phyloP scores from a whole-genome alignment of 2,329 filamentous ascomycete species.

The Xylaria arbuscula region DNA sequence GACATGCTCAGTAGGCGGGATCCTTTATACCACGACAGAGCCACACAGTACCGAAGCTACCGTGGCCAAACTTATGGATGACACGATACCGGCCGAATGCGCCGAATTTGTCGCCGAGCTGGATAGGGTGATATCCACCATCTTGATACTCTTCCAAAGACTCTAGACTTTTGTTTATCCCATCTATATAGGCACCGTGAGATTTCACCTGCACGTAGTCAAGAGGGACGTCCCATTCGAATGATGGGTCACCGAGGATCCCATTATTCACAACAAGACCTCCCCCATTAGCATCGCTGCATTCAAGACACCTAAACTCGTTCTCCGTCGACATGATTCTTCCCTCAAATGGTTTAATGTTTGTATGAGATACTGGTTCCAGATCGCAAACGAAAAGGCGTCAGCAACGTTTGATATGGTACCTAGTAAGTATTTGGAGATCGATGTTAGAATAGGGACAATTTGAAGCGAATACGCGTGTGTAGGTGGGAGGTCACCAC shows the following conservation, averaged over 20 bases:
- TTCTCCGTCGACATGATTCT: background rate
- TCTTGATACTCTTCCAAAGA: background rate
- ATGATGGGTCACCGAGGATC: background rate
- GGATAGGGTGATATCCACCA: background rate
- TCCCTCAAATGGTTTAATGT: background rate
- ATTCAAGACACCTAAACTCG: background rate
- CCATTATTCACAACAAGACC: background rate
- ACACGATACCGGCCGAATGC: background rate
- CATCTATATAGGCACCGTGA: background rate
- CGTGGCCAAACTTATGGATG: background rate
- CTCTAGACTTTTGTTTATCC: background rate
- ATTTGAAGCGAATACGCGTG: too few relatives aligned
- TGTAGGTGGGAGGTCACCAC: too few relatives aligned
- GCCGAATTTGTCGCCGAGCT: background rate
- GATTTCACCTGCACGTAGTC: background rate
- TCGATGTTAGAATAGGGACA: too few relatives aligned
- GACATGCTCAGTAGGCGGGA: background rate
- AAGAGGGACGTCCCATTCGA: background rate
- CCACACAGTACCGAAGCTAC: background rate
- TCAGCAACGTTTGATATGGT: too few relatives aligned
- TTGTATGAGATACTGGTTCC: background rate
- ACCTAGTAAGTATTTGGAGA: too few relatives aligned
- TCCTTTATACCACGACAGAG: background rate
- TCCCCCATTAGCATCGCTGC: background rate
- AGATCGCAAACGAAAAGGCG: too few relatives aligned